phyloP scores from a whole-genome alignment of 441 rosid genomes.

The Metrosideros polymorpha region DNA sequence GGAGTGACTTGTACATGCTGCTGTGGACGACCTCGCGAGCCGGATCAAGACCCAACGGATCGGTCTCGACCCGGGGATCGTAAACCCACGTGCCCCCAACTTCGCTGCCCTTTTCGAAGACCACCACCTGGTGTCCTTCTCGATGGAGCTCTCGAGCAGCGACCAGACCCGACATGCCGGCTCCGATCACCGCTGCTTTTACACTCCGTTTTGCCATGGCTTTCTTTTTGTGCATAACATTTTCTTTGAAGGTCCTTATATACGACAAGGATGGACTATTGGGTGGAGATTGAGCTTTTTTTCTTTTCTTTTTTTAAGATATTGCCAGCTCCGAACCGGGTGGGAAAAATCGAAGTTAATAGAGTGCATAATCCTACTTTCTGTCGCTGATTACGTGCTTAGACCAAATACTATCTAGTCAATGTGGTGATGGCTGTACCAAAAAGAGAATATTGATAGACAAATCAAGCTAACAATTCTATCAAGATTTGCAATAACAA shows the following conservation, averaged over 20 bases:
- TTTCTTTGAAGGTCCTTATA: background rate
- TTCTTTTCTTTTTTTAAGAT: background rate
- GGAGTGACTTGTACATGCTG: slow-evolving; percentile 4
- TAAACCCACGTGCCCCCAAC: slow-evolving; percentile 1
- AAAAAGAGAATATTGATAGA: background rate
- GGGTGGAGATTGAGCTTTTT: background rate
- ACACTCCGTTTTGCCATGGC: background rate
- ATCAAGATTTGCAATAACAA: background rate
- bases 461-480: background rate
- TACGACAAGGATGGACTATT: background rate
- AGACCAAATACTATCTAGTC: background rate
- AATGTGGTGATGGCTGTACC: background rate
- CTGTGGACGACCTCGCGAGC: background rate
- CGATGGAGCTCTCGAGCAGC: background rate
- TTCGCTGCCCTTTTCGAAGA: background rate
- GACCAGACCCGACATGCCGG: background rate
- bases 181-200: slow-evolving; percentile 4
- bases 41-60: background rate
- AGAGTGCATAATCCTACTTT: background rate
- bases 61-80: background rate
- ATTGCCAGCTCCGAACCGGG: background rate
- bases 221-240: background rate
- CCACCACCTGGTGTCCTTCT: background rate
- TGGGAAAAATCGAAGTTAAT: background rate
- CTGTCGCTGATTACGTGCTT: background rate